phyloP scores from a whole-genome alignment of 176 grass and related monocot species.

The Paspalum notatum region DNA sequence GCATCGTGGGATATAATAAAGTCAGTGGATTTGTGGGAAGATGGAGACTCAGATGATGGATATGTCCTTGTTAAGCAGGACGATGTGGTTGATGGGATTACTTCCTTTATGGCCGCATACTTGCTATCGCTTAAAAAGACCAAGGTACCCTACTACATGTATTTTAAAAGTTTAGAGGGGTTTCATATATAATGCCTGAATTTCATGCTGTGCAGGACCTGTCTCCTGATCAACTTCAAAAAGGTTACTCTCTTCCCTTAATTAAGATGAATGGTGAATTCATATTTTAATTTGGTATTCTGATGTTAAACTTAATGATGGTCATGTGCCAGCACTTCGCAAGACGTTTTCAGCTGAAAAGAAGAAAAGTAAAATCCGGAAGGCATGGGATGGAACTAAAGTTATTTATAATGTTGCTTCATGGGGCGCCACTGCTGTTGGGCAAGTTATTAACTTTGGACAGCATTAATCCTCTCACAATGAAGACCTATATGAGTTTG shows the following conservation, averaged over 20 bases:
- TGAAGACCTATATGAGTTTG: not conserved
- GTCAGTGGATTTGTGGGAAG: slow-evolving; percentile 65
- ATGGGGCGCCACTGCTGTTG: slow-evolving; percentile 88
- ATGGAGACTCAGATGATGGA: slow-evolving; percentile 61
- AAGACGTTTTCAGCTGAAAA: slow-evolving; percentile 80
- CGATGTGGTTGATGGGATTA: slow-evolving; percentile 79
- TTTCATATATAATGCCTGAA: slow-evolving; percentile 37
- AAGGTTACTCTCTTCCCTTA: slow-evolving; percentile 46
- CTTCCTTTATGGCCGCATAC: slow-evolving; percentile 87
- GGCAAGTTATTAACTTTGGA: slow-evolving; percentile 49
- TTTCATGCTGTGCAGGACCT: slow-evolving; percentile 67
- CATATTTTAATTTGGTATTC: slow-evolving; percentile 2
- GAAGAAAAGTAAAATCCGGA: slow-evolving; percentile 71
- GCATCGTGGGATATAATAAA: slow-evolving; percentile 77
- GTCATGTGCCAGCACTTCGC: slow-evolving; percentile 54
- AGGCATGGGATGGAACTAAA: slow-evolving; percentile 91
- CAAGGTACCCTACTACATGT: slow-evolving; percentile 45
- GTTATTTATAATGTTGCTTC: slow-evolving; percentile 85
- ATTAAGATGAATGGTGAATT: slow-evolving; percentile 13
- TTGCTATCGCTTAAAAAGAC: slow-evolving; percentile 69
- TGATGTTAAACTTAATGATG: slow-evolving; percentile 22
- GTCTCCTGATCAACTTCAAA: slow-evolving; percentile 77
- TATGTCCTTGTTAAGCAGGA: slow-evolving; percentile 88
- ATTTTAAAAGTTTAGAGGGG: not conserved
- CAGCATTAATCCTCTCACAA: not conserved